Percentiles rank a stretch among this genome's conserved stretches.
Evolutionary conservation across 2,329 filamentous ascomycete genomes (phyloP).

Genomic region (Aspergillus carbonarius): DNA sequence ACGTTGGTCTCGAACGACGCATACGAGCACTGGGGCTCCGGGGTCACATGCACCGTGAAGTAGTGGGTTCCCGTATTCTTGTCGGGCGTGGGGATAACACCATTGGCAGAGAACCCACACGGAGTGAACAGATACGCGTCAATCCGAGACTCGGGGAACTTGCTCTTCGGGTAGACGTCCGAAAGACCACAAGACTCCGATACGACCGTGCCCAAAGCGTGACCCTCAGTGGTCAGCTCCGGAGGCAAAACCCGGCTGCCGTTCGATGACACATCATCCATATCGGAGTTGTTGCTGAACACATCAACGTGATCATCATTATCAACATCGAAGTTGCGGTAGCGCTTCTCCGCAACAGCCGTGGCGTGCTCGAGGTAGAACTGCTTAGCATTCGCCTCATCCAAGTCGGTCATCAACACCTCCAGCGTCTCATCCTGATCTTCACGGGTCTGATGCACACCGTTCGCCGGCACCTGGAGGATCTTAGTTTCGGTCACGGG

Average conservation of each 20-base stretch:
- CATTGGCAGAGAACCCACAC: slow-evolving; percentile 96
- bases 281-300: slow-evolving; percentile 72
- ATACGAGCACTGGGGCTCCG: slow-evolving; percentile 94
- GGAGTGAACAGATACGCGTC: slow-evolving; percentile 96
- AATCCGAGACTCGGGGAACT: slow-evolving; percentile 89
- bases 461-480: slow-evolving; percentile 52
- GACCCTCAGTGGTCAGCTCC: slow-evolving; percentile 85
- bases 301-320: slow-evolving; percentile 64
- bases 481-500: slow-evolving; percentile 60
- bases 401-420: slow-evolving; percentile 67
- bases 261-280: slow-evolving; percentile 58
- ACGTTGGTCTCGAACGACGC: slow-evolving; percentile 99
- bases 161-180: slow-evolving; percentile 79
- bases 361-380: slow-evolving; percentile 79
- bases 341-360: slow-evolving; percentile 81
- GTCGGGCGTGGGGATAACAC: slow-evolving; percentile 78
- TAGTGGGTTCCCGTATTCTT: slow-evolving; percentile 70
- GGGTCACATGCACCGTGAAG: slow-evolving; percentile 97
- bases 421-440: slow-evolving; percentile 57
- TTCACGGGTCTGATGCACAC: slow-evolving; percentile 22
- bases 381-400: slow-evolving; percentile 64
- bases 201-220: slow-evolving; percentile 87
- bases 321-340: slow-evolving; percentile 69
- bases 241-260: slow-evolving; percentile 57
- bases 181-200: slow-evolving; percentile 86